These are phyloP conservation scores for Ceratocystis papillata DNA, from an alignment of 2,329 filamentous ascomycete genomes.

Conservation along the genomic window DNA sequence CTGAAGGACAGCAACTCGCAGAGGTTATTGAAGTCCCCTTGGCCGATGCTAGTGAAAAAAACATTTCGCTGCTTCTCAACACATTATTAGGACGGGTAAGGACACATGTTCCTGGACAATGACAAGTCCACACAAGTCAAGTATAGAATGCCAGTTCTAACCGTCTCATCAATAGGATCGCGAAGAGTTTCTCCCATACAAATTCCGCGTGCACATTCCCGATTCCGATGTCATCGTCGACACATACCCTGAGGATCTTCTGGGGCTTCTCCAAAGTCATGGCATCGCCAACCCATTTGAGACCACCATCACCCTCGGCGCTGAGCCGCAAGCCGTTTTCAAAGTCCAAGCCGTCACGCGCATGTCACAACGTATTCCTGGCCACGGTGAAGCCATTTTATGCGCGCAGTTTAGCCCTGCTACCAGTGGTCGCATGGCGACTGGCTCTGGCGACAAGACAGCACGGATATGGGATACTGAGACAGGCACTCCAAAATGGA, in stretches of 20 bases:
- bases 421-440: conserved; percentile 66
- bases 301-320: conserved; percentile 44
- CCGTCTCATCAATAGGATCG: conserved; percentile 34
- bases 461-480: conserved; percentile 92
- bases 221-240: conserved; percentile 44
- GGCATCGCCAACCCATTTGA: conserved; percentile 50
- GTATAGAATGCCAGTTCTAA: neutral
- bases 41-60: conserved; percentile 76
- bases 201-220: conserved; percentile 50
- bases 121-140: too few relatives aligned
- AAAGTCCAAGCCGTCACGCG: conserved; percentile 83
- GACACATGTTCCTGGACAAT: neutral
- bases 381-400: conserved; percentile 85
- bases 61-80: conserved; percentile 78
- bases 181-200: conserved; percentile 51
- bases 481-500: conserved; percentile 78
- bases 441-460: conserved; percentile 82
- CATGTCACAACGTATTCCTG: conserved; percentile 77
- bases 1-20: conserved; percentile 60
- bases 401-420: conserved; percentile 75
- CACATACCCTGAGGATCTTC: conserved; percentile 45
- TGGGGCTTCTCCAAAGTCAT: conserved; percentile 44
- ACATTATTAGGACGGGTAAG: conserved; percentile 65
- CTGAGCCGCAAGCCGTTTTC: conserved; percentile 82
- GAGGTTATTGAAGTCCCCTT: conserved; percentile 65